These are phyloP conservation scores for Amphirosellinia nigrospora DNA, from an alignment of 495 filamentous ascomycete genomes.

Conservation along the genomic window DNA sequence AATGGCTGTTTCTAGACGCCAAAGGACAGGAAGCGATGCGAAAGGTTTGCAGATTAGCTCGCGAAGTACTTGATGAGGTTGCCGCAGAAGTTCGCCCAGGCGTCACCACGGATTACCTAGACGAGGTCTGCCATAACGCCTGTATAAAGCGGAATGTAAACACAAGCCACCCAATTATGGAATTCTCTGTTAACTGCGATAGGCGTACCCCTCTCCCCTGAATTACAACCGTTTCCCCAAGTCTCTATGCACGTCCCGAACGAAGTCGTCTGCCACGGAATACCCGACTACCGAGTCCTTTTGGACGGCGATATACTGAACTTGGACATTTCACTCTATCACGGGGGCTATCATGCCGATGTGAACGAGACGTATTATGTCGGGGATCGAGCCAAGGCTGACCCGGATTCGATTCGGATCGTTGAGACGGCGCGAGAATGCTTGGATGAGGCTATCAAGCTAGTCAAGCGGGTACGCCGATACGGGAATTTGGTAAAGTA, in stretches of 20 bases:
- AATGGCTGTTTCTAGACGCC: constrained; percentile 76
- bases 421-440: constrained; percentile 80
- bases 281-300: constrained; percentile 76
- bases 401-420: constrained; percentile 76
- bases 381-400: constrained; percentile 70
- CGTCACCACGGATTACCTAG: constrained; percentile 91
- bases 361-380: constrained; percentile 93
- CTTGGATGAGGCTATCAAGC: constrained; percentile 74
- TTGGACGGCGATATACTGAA: constrained; percentile 86
- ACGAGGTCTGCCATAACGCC: constrained; percentile 91
- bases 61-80: constrained; percentile 91
- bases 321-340: constrained; percentile 84
- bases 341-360: constrained; percentile 85
- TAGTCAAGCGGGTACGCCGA: constrained; percentile 82
- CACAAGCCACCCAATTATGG: neutral
- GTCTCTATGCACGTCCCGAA: constrained; percentile 94
- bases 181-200: constrained; percentile 19
- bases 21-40: constrained; percentile 81
- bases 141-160: constrained; percentile 85
- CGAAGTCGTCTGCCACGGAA: constrained; percentile 93
- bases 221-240: constrained; percentile 97
- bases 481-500: constrained; percentile 79
- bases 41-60: constrained; percentile 81
- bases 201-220: constrained; percentile 93
- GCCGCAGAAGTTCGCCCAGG: constrained; percentile 79